These are phyloP conservation scores for Falciphora oryzae DNA, from an alignment of 2,329 filamentous ascomycete genomes.

Conservation along the genomic window DNA sequence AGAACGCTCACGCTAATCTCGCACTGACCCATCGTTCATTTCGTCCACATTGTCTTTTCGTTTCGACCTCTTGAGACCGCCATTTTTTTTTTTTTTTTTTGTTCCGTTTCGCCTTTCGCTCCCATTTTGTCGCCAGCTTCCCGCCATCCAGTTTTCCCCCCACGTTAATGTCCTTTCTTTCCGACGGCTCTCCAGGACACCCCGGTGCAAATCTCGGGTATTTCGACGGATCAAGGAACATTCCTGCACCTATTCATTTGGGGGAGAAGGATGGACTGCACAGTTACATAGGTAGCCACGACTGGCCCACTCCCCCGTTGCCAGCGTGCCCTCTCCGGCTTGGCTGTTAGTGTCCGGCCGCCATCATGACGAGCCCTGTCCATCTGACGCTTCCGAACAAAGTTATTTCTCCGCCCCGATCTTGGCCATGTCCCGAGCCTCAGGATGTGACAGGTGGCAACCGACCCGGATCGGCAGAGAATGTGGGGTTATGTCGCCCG, in stretches of 20 bases:
- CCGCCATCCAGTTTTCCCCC: background rate
- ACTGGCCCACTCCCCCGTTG: background rate
- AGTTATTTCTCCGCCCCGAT: background rate
- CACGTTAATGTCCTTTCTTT: too few relatives aligned
- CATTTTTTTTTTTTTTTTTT: too few relatives aligned
- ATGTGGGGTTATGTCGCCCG: background rate
- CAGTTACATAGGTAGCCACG: background rate
- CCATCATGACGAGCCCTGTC: background rate
- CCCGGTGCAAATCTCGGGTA: slow-evolving; percentile 5
- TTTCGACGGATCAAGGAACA: background rate
- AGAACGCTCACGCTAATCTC: background rate
- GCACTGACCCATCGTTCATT: slow-evolving; percentile 4
- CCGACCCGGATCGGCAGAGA: background rate
- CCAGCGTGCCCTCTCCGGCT: too few relatives aligned
- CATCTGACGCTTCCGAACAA: background rate
- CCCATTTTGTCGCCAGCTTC: background rate
- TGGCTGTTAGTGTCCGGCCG: too few relatives aligned
- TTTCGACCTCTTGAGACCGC: background rate
- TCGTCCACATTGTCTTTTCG: background rate
- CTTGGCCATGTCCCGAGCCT: background rate
- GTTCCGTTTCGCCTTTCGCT: background rate
- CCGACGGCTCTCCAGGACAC: background rate
- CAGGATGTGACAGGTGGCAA: background rate
- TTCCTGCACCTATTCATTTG: too few relatives aligned
- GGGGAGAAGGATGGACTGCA: background rate